These are phyloP conservation scores for Penicillium maclennaniae DNA, from an alignment of 495 filamentous ascomycete species.

Conservation along the genomic window DNA sequence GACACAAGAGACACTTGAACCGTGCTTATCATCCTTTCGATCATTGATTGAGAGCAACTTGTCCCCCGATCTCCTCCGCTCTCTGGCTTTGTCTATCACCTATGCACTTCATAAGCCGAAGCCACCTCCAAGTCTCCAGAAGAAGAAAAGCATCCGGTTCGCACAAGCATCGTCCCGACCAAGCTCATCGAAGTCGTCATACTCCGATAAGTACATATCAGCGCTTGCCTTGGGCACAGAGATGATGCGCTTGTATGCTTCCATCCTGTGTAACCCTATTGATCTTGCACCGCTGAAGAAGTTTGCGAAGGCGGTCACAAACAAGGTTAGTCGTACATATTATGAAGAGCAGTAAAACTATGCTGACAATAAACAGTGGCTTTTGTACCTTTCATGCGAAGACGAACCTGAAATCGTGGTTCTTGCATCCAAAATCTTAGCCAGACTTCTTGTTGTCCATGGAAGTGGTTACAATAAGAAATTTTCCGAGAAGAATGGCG, in stretches of 20 bases:
- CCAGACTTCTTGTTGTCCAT: constrained; percentile 77
- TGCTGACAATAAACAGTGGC: constrained; percentile 60
- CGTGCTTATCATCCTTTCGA: constrained; percentile 73
- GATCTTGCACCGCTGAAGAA: constrained; percentile 66
- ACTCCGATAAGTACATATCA: constrained; percentile 29
- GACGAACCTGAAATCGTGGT: constrained; percentile 79
- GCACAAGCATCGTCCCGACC: constrained; percentile 27
- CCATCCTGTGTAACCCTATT: constrained; percentile 70
- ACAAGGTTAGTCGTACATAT: constrained; percentile 63
- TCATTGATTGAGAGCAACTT: constrained; percentile 73
- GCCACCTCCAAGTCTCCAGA: constrained; percentile 37
- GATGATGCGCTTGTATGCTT: constrained; percentile 77
- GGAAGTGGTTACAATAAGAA: constrained; percentile 76
- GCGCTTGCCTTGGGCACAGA: constrained; percentile 61
- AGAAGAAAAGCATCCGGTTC: constrained; percentile 50
- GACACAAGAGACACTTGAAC: constrained; percentile 59
- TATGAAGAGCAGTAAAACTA: constrained; percentile 6
- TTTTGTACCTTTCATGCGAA: constrained; percentile 88
- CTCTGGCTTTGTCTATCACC: constrained; percentile 88
- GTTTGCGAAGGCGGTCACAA: constrained; percentile 93
- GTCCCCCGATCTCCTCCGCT: constrained; percentile 76
- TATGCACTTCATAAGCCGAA: constrained; percentile 77
- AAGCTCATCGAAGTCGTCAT: constrained; percentile 19
- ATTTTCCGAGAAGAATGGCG: constrained; percentile 79
- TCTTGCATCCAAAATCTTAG: constrained; percentile 77